phyloP scores from a whole-genome alignment of 148 eudicot species.

The Amaranthus cruentus region DNA sequence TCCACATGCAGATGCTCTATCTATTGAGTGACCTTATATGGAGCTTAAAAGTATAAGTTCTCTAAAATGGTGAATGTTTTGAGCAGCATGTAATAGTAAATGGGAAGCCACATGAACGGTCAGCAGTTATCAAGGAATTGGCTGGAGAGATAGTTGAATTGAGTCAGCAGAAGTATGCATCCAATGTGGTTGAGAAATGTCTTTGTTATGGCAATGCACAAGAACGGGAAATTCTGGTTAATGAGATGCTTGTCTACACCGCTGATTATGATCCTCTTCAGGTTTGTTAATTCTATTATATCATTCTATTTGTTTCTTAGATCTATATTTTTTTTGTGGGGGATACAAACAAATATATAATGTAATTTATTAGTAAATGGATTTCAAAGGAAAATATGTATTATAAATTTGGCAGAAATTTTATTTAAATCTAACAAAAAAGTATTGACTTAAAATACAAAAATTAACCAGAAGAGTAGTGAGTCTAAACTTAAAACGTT shows the following conservation, averaged over 20 bases:
- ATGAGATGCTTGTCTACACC: constrained; percentile 87
- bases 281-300: constrained; percentile 34
- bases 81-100: constrained; percentile 79
- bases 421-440: neutral
- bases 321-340: neutral
- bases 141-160: constrained; percentile 85
- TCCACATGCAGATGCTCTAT: too few species aligned
- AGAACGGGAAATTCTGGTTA: constrained; percentile 69
- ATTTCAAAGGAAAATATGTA: neutral
- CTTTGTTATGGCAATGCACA: constrained; percentile 60
- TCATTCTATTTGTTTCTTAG: neutral
- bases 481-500: neutral
- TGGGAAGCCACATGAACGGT: constrained; percentile 79
- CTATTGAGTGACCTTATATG: too few species aligned
- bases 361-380: neutral
- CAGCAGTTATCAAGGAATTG: constrained; percentile 65
- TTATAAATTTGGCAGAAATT: neutral
- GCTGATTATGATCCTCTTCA: constrained; percentile 97
- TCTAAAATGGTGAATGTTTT: neutral
- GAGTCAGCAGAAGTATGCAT: constrained; percentile 96
- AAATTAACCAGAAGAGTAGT: too few species aligned
- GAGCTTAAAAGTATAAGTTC: too few species aligned
- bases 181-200: constrained; percentile 91
- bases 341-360: neutral
- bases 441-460: too few species aligned